Percentiles rank a stretch among this genome's conserved stretches.
Evolutionary conservation across 495 filamentous ascomycete genomes (phyloP).

Genomic region (Neurospora sublineolata): DNA sequence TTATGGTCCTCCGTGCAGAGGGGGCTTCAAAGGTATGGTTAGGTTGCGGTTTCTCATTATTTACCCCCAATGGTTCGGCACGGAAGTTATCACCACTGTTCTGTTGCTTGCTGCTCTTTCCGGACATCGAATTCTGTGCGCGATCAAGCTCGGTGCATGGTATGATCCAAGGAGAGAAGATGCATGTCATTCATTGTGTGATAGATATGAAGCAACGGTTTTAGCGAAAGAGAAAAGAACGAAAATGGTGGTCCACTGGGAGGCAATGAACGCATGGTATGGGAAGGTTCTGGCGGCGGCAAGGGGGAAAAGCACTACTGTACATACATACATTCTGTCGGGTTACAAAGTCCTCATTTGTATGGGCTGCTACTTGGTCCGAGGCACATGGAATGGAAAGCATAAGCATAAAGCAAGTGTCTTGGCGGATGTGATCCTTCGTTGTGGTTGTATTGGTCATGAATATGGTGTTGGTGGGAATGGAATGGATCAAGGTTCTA

Average conservation of each 20-base stretch:
- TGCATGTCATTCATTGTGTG: neutral
- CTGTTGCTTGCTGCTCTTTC: neutral
- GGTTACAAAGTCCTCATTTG: neutral
- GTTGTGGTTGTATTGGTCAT: neutral
- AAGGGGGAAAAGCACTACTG: neutral
- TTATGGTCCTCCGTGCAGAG: neutral
- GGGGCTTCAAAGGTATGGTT: neutral
- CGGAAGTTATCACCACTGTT: neutral
- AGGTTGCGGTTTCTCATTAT: neutral
- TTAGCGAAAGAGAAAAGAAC: neutral
- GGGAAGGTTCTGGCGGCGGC: neutral
- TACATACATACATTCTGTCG: neutral
- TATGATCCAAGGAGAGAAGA: neutral
- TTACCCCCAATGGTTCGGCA: neutral
- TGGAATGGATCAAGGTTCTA: neutral
- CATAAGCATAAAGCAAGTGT: neutral
- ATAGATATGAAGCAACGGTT: neutral
- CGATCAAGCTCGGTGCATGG: neutral
- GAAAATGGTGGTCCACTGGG: neutral
- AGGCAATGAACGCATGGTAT: neutral
- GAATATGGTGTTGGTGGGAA: neutral
- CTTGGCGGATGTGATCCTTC: neutral
- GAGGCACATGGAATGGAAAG: neutral
- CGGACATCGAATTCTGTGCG: neutral
- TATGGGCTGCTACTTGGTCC: neutral